phyloP scores from a whole-genome alignment of 495 filamentous ascomycete genomes.

The Penicillium manginii region DNA sequence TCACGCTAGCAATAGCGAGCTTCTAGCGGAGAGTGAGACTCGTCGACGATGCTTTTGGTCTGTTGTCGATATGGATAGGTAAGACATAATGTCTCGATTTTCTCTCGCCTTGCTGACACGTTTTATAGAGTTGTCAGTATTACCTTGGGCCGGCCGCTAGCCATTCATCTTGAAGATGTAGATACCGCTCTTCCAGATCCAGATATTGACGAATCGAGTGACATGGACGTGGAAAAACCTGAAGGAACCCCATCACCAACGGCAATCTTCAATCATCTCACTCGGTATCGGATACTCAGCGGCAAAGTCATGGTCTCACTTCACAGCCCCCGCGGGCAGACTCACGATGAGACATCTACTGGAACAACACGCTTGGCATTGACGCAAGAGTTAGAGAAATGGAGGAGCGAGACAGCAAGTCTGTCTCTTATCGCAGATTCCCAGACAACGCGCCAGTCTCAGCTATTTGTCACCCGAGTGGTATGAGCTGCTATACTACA shows the following conservation, averaged over 20 bases:
- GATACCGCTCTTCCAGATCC: slow-evolving; percentile 26
- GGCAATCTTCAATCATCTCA: slow-evolving; percentile 26
- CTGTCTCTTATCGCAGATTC: slow-evolving; percentile 8
- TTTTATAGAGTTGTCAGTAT: slow-evolving; percentile 27
- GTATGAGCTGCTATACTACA: slow-evolving; percentile 34
- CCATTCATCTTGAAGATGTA: slow-evolving; percentile 26
- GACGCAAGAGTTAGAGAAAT: slow-evolving; percentile 8
- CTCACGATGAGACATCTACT: slow-evolving; percentile 3
- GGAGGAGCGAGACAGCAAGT: slow-evolving; percentile 4
- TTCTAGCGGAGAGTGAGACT: slow-evolving; percentile 15
- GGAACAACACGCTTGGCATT: slow-evolving; percentile 3
- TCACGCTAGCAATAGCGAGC: background rate
- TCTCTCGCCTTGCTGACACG: background rate
- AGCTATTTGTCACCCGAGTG: slow-evolving; percentile 28
- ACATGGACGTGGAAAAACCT: background rate
- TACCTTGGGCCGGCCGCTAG: slow-evolving; percentile 29
- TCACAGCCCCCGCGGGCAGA: slow-evolving; percentile 12
- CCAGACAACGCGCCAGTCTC: slow-evolving; percentile 14
- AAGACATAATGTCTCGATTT: background rate
- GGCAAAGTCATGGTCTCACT: slow-evolving; percentile 20
- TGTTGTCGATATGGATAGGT: slow-evolving; percentile 30
- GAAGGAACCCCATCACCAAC: slow-evolving; percentile 10
- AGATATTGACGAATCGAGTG: slow-evolving; percentile 8
- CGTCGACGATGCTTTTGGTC: slow-evolving; percentile 34
- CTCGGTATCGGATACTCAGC: slow-evolving; percentile 25